Evolutionary conservation across 805 yeast genomes (phyloP), one percentile per base, ranked within the genome.

Genomic region (Clavispora fructus): DNA sequence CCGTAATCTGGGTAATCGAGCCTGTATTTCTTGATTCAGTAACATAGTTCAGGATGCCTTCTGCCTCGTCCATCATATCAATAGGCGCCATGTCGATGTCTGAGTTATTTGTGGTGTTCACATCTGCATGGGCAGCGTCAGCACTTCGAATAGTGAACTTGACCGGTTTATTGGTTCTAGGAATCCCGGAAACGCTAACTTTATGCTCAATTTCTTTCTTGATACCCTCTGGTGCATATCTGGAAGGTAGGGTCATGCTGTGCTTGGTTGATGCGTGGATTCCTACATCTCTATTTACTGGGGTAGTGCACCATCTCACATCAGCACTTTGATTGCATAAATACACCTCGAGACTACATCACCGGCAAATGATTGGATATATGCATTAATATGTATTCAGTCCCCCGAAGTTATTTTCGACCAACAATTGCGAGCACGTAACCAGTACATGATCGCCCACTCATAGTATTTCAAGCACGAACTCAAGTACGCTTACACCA

Each of bases 401-500:
- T n/a, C 23, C n/a, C 31, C 12, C 11, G 12, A 29, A 7, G n/a
- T 5, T 33, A 17, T 33, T 17, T 17, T 11, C 7, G 14, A 7
- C 10, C 35, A 31, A n/a, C 6, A 2, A n/a, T 14, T 14, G 35
- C 37, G 37, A 33, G 25, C 37, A 33, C 37, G 25, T 33, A 33
- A 13, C 37, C 37, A 33, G 37, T 33, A 33, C 25, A 33, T 33
- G 37, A 33, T 33, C 37, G 7, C 23, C 7, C 16, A 9, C 25
- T 11, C 16, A 33, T 13, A 68, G 23, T 11, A 63, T 79, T 76
- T 61, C 95, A 59, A 54, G 81, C 69, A 51, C 76, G 65, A 59
- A 87, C 64, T 88, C 96, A 45, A 83, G 69, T 40, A 83, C 64
- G 19, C 95, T 85, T 31, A 94, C 96, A 19, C 81, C 62, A 39